Base-by-base conservation (phyloP, 2,329 filamentous ascomycete genomes). In the Talaromyces pinophilus region DNA sequence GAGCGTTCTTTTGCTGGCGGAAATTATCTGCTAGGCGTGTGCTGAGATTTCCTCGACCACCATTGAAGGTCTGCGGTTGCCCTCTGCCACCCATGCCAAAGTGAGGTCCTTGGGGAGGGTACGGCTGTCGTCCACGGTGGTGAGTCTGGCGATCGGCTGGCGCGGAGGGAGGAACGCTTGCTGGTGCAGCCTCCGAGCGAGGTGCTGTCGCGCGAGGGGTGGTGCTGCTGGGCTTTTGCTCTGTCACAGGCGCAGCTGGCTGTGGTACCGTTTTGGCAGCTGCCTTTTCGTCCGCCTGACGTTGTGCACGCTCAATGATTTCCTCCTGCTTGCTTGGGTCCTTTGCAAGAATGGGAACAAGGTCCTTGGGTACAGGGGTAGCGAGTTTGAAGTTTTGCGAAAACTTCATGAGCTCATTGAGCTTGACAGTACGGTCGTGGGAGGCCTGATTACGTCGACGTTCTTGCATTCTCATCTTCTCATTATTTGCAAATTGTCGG, bases 371-470 rank as follows among this genome's bases (percentile, higher is more conserved):
- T 11, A 99, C 93, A 5, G 93, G 93, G 2, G 94, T 97, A 60
- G 91, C 90, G 19, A 99, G 86, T 81, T 98, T 98, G 84, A 99
- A 99, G 75, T 87, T 95, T 71, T 89, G 87, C 0, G 95, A 92
- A 78, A 99, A 99, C 75, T 94, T 97, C 83, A 95, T 96, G 66
- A 99, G 81, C 79, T 99, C 95, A 67, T 92, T 96, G 68, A 99
- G 79, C 79, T 96, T 97, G 70, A 95, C 88, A 71, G 93, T 92
- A 77, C 96, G 96, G 76, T 98, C 95, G 67, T 88, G 83, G 19
- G 83, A 82, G 22, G 82, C 83, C 69, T 85, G 82, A 55, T 82
- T 82, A 50, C 86, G 83, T 65, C 83, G 82, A 46, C 83, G 82
- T 71, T 89, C 86, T 66, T 86, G 82, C 68, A 88, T 78, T 69